Base-by-base conservation (phyloP, 805 yeast species). In the Lipomyces yamanashiensis region DNA sequence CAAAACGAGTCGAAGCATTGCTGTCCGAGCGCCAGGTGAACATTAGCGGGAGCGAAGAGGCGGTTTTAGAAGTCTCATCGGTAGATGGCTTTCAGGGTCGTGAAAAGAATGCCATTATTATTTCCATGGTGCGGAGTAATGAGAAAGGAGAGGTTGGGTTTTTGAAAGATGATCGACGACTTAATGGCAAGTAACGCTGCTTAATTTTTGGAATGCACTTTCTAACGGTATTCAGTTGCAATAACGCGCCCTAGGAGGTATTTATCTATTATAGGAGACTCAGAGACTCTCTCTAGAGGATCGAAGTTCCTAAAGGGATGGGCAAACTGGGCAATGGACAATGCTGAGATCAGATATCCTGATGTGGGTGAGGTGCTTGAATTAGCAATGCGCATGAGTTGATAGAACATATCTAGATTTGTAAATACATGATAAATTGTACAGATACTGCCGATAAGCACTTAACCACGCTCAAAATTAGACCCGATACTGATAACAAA, bases 41-140 rank as follows among this genome's bases (percentile, higher is more conserved):
- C 10, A 5, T 43, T 2, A 9, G 9, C 34, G 80, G 82, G 6
- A 15, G 23, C 49, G 50, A 44, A 37, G 77, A 76, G 54, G 80
- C 82, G 0, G 72, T 66, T 1, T 77, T 93, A 6, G 98, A 93
- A 72, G 84, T 92, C 0, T 85, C 96, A 4, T 90, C 98, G 0
- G 93, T 93, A 4, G 99, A 93, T 77, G 98, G 98, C 0, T 95
- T 93, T 72, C 99, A 93, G 78, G 99, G 99, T 1, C 80, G 98
- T 66, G 99, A 93, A 73, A 95, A 93, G 74, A 96, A 92, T 70
- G 87, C 86, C 0, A 91, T 93, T 7, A 81, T 93, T 0, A 77
- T 95, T 12, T 82, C 95, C 1, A 75, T 93, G 59, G 98, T 93
- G 1, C 80, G 99, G 67, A 87, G 95, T 45, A 93, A 93, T 74